Conservation (phyloP, 768 basidiomycete species). For the Podaxis sp. region DNA sequence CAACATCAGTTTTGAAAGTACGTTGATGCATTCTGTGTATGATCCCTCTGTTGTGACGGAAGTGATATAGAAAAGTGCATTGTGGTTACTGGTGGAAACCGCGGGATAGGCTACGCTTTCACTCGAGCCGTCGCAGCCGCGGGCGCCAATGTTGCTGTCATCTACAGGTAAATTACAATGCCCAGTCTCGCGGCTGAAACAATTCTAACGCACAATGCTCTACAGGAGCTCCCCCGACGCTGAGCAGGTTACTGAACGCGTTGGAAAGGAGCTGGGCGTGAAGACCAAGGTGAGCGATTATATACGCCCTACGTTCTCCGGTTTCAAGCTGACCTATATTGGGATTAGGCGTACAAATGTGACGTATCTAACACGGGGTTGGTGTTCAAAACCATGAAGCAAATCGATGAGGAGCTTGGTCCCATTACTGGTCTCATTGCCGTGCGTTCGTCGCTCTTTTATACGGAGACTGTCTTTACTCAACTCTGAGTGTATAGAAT, state of each 20-base stretch:
- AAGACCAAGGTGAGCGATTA: constrained; percentile 44
- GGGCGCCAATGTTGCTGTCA: constrained; percentile 59
- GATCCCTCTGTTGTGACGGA: background rate
- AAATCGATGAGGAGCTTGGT: constrained; percentile 50
- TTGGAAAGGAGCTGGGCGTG: constrained; percentile 46
- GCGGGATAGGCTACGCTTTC: constrained; percentile 60
- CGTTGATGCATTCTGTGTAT: background rate
- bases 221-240: constrained; percentile 48
- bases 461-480: background rate
- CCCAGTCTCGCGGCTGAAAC: background rate
- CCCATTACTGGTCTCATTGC: constrained; percentile 56
- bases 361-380: constrained; percentile 52
- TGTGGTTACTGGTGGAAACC: constrained; percentile 63
- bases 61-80: constrained; percentile 38
- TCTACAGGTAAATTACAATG: constrained; percentile 47
- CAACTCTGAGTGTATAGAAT: constrained; percentile 35
- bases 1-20: constrained; percentile 5
- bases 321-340: background rate
- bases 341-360: constrained; percentile 54
- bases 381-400: constrained; percentile 42
- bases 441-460: constrained; percentile 29
- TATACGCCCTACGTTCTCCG: background rate
- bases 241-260: constrained; percentile 42
- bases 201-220: background rate
- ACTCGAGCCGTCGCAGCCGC: constrained; percentile 53